phyloP scores from a whole-genome alignment of 306 rosid genomes.

The Castanopsis chinensis region DNA sequence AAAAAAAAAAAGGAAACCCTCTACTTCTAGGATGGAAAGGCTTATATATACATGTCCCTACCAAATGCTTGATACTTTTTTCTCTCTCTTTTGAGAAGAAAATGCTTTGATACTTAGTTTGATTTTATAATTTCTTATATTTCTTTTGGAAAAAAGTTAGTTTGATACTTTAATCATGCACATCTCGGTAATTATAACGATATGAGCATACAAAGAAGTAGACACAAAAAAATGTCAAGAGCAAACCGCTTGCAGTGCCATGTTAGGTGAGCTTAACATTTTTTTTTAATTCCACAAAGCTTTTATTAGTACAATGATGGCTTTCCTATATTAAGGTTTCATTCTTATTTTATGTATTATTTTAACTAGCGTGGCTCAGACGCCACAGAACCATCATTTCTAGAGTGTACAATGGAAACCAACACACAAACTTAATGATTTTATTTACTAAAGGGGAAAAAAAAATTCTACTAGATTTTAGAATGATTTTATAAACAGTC shows the following conservation, averaged over 20 bases:
- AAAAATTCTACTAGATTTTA: background rate
- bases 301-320: background rate
- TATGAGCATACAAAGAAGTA: slow-evolving; percentile 3
- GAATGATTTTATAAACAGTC: slow-evolving; percentile 24
- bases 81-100: no score
- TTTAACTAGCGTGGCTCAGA: slow-evolving; percentile 46
- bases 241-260: background rate
- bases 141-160: background rate
- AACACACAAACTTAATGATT: slow-evolving; percentile 33
- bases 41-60: no score
- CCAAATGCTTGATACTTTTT: no score
- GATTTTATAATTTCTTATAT: no score
- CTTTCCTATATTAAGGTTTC: background rate
- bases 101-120: no score
- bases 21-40: no score
- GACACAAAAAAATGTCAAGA: slow-evolving; percentile 8
- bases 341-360: slow-evolving; percentile 16
- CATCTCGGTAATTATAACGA: background rate
- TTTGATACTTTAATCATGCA: slow-evolving; percentile 4
- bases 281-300: slow-evolving; percentile 9
- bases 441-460: slow-evolving; percentile 15
- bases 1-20: no score
- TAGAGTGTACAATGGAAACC: slow-evolving; percentile 14
- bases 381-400: slow-evolving; percentile 51
- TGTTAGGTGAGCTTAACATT: slow-evolving; percentile 1